Evolutionary conservation across 495 filamentous ascomycete species (phyloP), one percentile per base, ranked within the genome.

Genomic region (Saxispiralis lemnorum): DNA sequence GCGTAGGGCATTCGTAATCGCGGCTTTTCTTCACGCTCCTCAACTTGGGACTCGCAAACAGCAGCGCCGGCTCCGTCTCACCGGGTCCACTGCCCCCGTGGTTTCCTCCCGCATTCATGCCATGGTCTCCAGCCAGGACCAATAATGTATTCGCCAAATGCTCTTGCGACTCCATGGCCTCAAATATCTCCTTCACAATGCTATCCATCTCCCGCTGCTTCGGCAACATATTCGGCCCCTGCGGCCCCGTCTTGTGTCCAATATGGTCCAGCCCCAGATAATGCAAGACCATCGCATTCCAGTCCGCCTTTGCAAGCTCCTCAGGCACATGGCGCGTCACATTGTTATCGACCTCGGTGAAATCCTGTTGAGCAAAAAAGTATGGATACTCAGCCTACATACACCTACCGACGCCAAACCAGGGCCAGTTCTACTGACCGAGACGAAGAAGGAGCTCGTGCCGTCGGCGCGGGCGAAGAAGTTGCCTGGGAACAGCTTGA

Each of bases 101-200:
- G 54, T 96, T 96, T 2, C 89, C 89, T 31, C 85, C 89, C 52
- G 96, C 89, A 53, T 95, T 99, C 89, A 99, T 99, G 15, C 89
- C 89, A 57, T 99, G 89, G 56, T 99, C 89, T 35, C 89, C 89
- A 43, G 76, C 83, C 7, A 99, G 63, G 1, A 99, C 73, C 39
- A 99, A 71, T 13, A 96, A 66, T 2, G 88, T 85, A 15, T 76
- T 80, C 31, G 72, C 53, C 1, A 93, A 72, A 59, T 93, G 79
- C 28, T 24, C 34, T 33, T 82, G 56, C 1, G 64, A 66, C 54
- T 78, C 71, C 43, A 96, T 79, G 2, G 83, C 79, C 16, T 67
- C 66, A 52, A 82, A 95, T 30, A 96, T 79, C 39, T 73, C 63
- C 37, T 63, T 59, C 28, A 96, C 76, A 49, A 96, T 75, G 4